These are phyloP conservation scores for Talaromyces ruber DNA, from an alignment of 495 filamentous ascomycete species.

Conservation along the genomic window DNA sequence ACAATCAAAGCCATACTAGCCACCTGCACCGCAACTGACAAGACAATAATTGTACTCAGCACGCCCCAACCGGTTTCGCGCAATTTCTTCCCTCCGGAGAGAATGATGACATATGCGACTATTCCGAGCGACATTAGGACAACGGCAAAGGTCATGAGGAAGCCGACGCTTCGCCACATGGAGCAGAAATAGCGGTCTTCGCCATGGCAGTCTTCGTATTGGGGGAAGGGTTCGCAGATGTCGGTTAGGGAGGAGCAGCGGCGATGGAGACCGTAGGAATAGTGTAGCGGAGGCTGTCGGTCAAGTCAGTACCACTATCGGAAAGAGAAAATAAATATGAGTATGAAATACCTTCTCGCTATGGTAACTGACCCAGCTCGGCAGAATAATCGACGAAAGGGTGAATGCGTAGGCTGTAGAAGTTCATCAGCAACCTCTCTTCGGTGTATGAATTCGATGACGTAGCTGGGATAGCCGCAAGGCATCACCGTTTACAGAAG, in stretches of 20 bases:
- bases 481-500: slow-evolving; percentile 2
- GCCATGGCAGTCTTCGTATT: slow-evolving; percentile 58
- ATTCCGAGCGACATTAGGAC: slow-evolving; percentile 68
- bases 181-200: slow-evolving; percentile 73
- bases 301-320: neutral
- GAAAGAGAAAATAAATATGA: neutral
- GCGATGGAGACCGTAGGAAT: slow-evolving; percentile 71
- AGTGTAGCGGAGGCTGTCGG: slow-evolving; percentile 39
- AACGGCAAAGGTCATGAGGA: slow-evolving; percentile 74
- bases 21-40: slow-evolving; percentile 55
- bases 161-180: slow-evolving; percentile 83
- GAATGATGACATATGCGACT: slow-evolving; percentile 63
- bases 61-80: slow-evolving; percentile 73
- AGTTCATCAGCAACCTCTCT: neutral
- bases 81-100: slow-evolving; percentile 68
- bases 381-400: slow-evolving; percentile 61
- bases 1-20: slow-evolving; percentile 73
- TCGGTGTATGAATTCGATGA: neutral
- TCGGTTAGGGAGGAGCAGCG: slow-evolving; percentile 63
- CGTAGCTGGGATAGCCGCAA: neutral
- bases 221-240: slow-evolving; percentile 50
- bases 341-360: slow-evolving; percentile 42
- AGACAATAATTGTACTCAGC: slow-evolving; percentile 50
- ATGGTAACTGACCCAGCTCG: slow-evolving; percentile 73
- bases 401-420: slow-evolving; percentile 67